Conservation (phyloP, 495 filamentous ascomycete species). For the Massariosphaeria phaeospora region DNA sequence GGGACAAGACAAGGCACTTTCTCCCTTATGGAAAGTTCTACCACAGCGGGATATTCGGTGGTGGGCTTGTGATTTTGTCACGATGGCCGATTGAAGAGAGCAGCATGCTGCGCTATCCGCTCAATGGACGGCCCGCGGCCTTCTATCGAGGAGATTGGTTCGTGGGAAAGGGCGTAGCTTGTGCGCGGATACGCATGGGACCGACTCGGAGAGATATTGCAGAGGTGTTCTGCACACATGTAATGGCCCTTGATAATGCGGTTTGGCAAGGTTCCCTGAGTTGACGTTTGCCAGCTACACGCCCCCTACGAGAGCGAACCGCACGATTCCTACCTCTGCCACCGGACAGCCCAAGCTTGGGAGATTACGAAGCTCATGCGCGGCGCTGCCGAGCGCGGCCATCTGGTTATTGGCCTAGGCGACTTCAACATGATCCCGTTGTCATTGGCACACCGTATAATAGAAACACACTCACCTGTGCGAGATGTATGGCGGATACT, state of each 20-base stretch:
- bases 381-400: slow-evolving; percentile 75
- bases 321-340: slow-evolving; percentile 80
- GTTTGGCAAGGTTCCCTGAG: too few species aligned
- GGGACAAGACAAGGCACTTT: slow-evolving; percentile 63
- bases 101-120: slow-evolving; percentile 76
- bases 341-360: slow-evolving; percentile 94
- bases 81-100: slow-evolving; percentile 95
- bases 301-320: slow-evolving; percentile 79
- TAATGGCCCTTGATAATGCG: slow-evolving; percentile 40
- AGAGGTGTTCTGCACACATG: slow-evolving; percentile 92
- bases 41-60: slow-evolving; percentile 80
- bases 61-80: slow-evolving; percentile 86
- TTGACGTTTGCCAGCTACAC: slow-evolving; percentile 70
- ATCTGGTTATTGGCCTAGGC: slow-evolving; percentile 77
- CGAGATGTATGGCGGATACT: slow-evolving; percentile 75
- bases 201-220: slow-evolving; percentile 59
- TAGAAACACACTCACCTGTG: slow-evolving; percentile 73
- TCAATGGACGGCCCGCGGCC: slow-evolving; percentile 88
- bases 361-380: slow-evolving; percentile 89
- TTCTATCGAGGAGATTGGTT: slow-evolving; percentile 94
- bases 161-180: slow-evolving; percentile 91
- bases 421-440: slow-evolving; percentile 94
- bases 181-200: slow-evolving; percentile 72
- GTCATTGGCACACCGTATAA: slow-evolving; percentile 79
- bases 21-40: slow-evolving; percentile 97